Conservation (phyloP, 2,329 filamentous ascomycete species). For the Chaetomiaceae sp. region DNA sequence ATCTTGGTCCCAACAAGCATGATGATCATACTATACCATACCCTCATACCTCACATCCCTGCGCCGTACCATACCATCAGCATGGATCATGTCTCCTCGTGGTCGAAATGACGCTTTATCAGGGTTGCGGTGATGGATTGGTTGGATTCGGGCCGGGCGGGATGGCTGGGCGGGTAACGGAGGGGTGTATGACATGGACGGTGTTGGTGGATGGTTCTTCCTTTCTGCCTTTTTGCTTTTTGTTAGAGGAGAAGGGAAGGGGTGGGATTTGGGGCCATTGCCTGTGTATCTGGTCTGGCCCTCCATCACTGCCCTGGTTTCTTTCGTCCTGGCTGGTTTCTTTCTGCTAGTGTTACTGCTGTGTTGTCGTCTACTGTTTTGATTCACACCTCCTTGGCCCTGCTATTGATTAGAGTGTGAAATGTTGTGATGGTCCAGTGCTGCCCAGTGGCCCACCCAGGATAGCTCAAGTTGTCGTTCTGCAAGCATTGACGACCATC, state of each 20-base stretch:
- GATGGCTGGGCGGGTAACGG: neutral
- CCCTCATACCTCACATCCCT: neutral
- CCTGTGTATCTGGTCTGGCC: neutral
- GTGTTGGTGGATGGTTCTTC: neutral
- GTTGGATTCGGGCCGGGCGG: neutral
- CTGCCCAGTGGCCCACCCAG: no score
- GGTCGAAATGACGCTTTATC: neutral
- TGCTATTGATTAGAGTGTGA: neutral
- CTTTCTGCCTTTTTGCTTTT: no score
- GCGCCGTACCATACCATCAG: conserved; percentile 1
- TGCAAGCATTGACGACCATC: no score
- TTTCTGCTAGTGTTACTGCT: neutral
- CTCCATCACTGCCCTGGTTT: neutral
- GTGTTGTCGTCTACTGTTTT: no score
- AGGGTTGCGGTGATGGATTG: neutral
- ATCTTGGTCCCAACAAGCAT: conserved; percentile 7
- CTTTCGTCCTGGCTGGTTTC: neutral
- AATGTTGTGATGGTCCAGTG: no score
- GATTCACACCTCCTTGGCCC: neutral
- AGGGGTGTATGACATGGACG: neutral
- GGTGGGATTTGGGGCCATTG: neutral
- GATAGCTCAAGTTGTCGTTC: no score
- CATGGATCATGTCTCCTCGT: conserved; percentile 1
- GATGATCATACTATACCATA: conserved; percentile 12
- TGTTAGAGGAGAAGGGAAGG: neutral